phyloP scores from a whole-genome alignment of 106 monocot genomes.

The Platanthera zijinensis region DNA sequence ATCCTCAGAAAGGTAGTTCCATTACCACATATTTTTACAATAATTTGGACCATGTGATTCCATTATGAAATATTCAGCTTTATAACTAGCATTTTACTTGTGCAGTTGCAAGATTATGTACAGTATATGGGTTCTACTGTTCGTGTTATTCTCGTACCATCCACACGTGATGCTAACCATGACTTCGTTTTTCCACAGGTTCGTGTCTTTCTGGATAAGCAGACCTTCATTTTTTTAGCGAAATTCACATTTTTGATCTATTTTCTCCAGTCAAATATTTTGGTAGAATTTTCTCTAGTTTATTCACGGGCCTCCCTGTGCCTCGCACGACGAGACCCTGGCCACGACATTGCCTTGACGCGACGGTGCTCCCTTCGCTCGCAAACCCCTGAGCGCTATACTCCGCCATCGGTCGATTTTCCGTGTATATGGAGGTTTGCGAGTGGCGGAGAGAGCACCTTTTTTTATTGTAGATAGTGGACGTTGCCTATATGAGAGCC shows the following conservation, averaged over 20 bases:
- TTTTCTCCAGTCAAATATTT: not conserved
- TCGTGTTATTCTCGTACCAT: slow-evolving; percentile 74
- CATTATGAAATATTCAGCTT: not conserved
- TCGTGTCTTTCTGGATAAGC: not conserved
- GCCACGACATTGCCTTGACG: no score
- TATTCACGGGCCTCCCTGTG: not conserved
- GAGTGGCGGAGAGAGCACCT: no score
- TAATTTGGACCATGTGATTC: not conserved
- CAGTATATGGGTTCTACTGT: slow-evolving; percentile 67
- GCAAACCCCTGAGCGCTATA: no score
- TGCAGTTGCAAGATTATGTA: slow-evolving; percentile 65
- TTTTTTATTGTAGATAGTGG: no score
- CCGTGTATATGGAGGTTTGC: no score
- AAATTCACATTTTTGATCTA: not conserved
- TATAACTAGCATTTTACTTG: slow-evolving; percentile 2
- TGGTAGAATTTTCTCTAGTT: not conserved
- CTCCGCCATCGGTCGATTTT: no score
- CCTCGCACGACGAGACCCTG: no score
- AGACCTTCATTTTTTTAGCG: not conserved
- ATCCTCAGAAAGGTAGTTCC: slow-evolving; percentile 58
- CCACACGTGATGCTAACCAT: slow-evolving; percentile 92
- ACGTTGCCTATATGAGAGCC: no score
- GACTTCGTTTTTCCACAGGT: slow-evolving; percentile 97
- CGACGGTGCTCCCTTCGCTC: no score
- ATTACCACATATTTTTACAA: not conserved